Base-by-base conservation (phyloP, 106 monocot species). In the Allium sativum region DNA sequence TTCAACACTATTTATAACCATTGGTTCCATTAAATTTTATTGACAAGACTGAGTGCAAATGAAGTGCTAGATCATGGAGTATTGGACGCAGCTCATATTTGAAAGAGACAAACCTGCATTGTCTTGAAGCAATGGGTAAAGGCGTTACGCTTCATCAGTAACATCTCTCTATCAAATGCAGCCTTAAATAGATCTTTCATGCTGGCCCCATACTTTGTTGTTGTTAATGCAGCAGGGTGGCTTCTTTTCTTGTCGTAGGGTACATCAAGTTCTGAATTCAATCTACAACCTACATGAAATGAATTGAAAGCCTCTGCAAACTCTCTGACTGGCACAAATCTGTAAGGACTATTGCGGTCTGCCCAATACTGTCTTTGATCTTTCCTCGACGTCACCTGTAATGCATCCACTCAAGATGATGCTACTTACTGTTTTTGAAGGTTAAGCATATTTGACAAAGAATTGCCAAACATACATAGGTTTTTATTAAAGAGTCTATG, bases 311-410 rank as follows among this genome's bases (percentile, higher is more conserved):
- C 69, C 42, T 59, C 51, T 59, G 69, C 69, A 46, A 70, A 70
- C 44, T 61, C 61, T 11, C 8, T n/a, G 1, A 44, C 61, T 10
- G 70, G 21, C 1, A 70, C 44, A 53, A 50, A 70, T 53, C 12
- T 42, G 61, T 70, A 70, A 19, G 61, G 61, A n/a, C 54, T 42
- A 51, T 70, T 20, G 7, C 42, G 16, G 13, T 10, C 44, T 53
- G 3, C 16, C 70, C 70, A 70, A 61, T 70, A 70, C 16, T 70
- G 70, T 22, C 22, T 11, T 50, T 70, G 70, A 53, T 70, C 70
- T 70, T 70, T 70, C 22, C 13, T 62, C 0, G 70, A 70, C 45
- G 61, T 62, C 20, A 70, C 70, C 70, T 70, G 16, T 14, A 47
- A 47, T 44, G 31, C 31, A 31, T 31, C 31, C 31, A 31, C 2